phyloP scores from a whole-genome alignment of 768 basidiomycete species.

The Punctularia strigosozonata region DNA sequence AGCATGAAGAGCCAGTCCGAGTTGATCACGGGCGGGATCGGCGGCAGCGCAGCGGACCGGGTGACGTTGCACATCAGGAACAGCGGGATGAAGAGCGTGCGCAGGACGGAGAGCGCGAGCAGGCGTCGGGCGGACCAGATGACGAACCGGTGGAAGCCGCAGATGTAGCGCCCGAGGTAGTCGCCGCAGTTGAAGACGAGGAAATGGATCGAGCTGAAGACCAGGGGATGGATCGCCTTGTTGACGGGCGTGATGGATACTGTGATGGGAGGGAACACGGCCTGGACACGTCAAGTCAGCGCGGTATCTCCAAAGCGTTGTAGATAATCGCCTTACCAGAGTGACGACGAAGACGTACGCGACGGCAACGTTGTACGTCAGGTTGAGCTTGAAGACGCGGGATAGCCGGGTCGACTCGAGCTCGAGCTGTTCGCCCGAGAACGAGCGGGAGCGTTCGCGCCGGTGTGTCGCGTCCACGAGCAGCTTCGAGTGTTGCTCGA shows the following conservation, averaged over 20 bases:
- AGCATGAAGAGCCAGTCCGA: constrained; percentile 71
- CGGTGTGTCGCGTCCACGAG: constrained; percentile 14
- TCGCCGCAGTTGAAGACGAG: constrained; percentile 67
- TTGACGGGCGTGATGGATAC: constrained; percentile 61
- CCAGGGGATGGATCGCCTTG: constrained; percentile 57
- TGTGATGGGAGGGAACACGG: constrained; percentile 83
- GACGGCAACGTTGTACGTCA: constrained; percentile 58
- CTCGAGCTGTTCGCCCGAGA: constrained; percentile 21
- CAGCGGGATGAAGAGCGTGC: constrained; percentile 76
- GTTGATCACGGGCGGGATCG: constrained; percentile 35
- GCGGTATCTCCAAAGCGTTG: not conserved
- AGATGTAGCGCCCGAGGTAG: constrained; percentile 55
- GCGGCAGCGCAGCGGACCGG: constrained; percentile 21
- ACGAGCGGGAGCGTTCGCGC: constrained; percentile 22
- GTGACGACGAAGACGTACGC: constrained; percentile 72
- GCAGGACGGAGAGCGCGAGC: constrained; percentile 47
- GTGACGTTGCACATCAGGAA: constrained; percentile 86
- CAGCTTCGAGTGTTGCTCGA: constrained; percentile 26
- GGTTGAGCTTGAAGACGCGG: constrained; percentile 51
- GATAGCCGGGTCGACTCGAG: constrained; percentile 12
- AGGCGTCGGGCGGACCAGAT: constrained; percentile 62
- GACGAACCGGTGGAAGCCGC: constrained; percentile 50
- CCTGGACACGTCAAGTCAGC: constrained; percentile 28
- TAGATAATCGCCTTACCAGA: constrained; percentile 42
- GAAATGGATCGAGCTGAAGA: constrained; percentile 75